Base-by-base conservation (phyloP, 495 filamentous ascomycete genomes). In the Aspergillus funiculosus region DNA sequence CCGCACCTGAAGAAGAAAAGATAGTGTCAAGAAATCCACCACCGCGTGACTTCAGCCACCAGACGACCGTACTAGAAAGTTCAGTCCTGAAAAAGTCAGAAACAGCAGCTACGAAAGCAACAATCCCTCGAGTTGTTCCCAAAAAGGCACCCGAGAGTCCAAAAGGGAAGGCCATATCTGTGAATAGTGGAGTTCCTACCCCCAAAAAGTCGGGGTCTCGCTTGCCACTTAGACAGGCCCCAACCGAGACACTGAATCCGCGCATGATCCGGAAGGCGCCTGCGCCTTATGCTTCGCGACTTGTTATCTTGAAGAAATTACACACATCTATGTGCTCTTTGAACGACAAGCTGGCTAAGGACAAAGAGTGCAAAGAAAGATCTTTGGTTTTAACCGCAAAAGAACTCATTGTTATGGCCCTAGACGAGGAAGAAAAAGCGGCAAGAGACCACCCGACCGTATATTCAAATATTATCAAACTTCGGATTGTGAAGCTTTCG, bases 381-480 rank as follows among this genome's bases (percentile, higher is more conserved):
- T 74, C 68, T 17, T 63, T 91, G 8, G 46, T 80, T 8, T 65
- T 92, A 3, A 80, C 76, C 2, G 62, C 78, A 0, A 78, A 88
- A 52, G 80, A 87, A 46, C 68, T 97, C 17, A 80, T 95, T 6
- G 77, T 75, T 28, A 76, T 85, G 62, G 83, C 87, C 2, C 68
- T 96, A 2, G 88, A 96, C 50, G 81, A 89, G 42, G 92, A 99
- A 63, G 82, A 95, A 56, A 81, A 78, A 42, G 62, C 82, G 19
- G 89, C 89, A 1, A 77, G 63, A 6, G 77, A 81, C 9, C 80
- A 80, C 43, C 67, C 73, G 0, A 53, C 67, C 14, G 80, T 96
- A 50, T 97, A 99, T 54, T 68, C 72, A 3, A 92, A 91, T 57
- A 63, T 87, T 6, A 80, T 97, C 59, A 91, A 86, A 54, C 81